Conservation (phyloP, 805 yeast genomes). For the Blastobotrys robertii region DNA sequence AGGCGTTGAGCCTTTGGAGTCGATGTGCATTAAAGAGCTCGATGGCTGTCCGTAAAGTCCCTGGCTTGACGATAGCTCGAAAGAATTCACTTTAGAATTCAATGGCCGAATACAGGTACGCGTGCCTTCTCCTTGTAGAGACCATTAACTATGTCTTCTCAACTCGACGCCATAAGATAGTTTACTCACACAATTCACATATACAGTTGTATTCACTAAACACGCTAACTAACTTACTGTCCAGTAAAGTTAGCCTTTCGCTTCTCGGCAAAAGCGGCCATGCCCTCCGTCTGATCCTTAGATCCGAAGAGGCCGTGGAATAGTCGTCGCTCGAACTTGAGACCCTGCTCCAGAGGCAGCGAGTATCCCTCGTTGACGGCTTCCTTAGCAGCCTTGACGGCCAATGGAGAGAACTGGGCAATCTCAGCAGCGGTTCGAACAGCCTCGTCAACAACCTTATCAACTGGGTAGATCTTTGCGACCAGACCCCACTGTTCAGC, state of each 20-base stretch:
- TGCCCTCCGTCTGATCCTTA: conserved; percentile 40
- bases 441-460: conserved; percentile 34
- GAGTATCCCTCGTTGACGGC: conserved; percentile 35
- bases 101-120: too few relatives aligned
- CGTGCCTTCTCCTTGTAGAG: too few relatives aligned
- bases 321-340: conserved; percentile 34
- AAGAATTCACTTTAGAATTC: too few relatives aligned
- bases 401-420: conserved; percentile 34
- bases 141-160: too few relatives aligned
- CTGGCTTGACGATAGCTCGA: too few relatives aligned
- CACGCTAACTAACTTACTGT: conserved; percentile 16
- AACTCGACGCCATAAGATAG: too few relatives aligned
- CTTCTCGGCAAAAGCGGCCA: conserved; percentile 42
- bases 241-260: conserved; percentile 31
- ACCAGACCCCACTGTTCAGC: conserved; percentile 43
- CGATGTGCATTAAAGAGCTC: too few relatives aligned
- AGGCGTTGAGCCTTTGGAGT: too few relatives aligned
- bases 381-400: conserved; percentile 39
- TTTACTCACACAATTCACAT: too few relatives aligned
- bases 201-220: too few relatives aligned
- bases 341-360: conserved; percentile 30
- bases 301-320: conserved; percentile 40
- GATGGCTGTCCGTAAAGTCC: too few relatives aligned
- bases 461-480: conserved; percentile 33
- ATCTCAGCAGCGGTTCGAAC: conserved; percentile 36